Base-by-base conservation (phyloP, 495 filamentous ascomycete genomes). In the Tuber borchii region DNA sequence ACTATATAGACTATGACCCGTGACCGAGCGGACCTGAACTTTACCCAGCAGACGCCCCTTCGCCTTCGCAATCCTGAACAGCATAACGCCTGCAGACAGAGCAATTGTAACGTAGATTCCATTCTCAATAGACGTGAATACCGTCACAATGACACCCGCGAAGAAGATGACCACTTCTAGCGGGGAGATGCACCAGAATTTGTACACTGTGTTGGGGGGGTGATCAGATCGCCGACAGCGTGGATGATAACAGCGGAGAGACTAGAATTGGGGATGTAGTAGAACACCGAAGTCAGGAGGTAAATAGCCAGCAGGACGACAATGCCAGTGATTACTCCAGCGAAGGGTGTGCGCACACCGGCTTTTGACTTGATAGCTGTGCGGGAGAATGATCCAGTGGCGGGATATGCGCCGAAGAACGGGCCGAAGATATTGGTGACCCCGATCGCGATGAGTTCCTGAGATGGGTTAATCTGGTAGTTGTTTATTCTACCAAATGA, bases 351-450 rank as follows among this genome's bases (percentile, higher is more conserved):
- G 8, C 94, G 90, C 2, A 98, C 95, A 80, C 95, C 95, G 61
- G 96, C 94, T 86, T 98, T 99, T 1, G 94, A 95, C 85, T 98
- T 97, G 86, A 99, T 98, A 40, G 95, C 95, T 69, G 95, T 99
- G 39, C 95, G 91, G 22, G 93, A 97, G 87, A 99, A 99, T 19
- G 96, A 98, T 8, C 95, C 95, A 42, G 95, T 99, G 0, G 95
- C 92, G 2, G 96, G 94, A 79, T 97, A 99, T 3, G 88, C 95
- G 75, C 95, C 95, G 10, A 99, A 89, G 85, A 99, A 97, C 10
- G 95, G 95, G 8, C 93, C 94, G 2, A 99, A 87, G 46, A 98
- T 86, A 83, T 99, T 99, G 31, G 90, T 92, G 14, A 98, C 88
- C 70, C 95, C 95, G 81, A 99, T 98, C 39, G 92, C 96, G 39